These are phyloP conservation scores for Kwoniella dejecticola DNA, from an alignment of 768 basidiomycete genomes.

Conservation along the genomic window DNA sequence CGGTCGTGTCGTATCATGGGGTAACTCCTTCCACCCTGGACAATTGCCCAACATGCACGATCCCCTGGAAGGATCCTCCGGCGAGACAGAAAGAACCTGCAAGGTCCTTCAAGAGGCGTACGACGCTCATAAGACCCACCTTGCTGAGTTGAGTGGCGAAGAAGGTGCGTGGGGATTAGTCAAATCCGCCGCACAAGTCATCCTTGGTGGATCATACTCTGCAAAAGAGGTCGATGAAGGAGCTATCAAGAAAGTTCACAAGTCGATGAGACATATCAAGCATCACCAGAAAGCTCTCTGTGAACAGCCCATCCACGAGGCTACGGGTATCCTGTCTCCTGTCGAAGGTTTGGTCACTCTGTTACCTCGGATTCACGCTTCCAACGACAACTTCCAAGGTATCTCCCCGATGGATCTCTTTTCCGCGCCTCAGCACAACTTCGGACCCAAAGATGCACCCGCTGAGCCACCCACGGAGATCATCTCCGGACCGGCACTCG, in stretches of 20 bases:
- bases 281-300: constrained; percentile 41
- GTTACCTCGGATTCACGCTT: constrained; percentile 40
- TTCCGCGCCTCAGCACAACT: constrained; percentile 33
- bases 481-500: constrained; percentile 77
- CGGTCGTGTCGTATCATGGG: constrained; percentile 79
- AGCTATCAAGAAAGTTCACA: constrained; percentile 29
- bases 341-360: constrained; percentile 43
- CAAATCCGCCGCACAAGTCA: constrained; percentile 45
- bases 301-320: constrained; percentile 14
- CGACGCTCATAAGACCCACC: constrained; percentile 31
- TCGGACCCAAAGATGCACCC: constrained; percentile 47
- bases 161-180: constrained; percentile 45
- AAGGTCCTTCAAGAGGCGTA: constrained; percentile 29
- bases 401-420: constrained; percentile 31
- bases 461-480: constrained; percentile 49
- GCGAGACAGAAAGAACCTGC: constrained; percentile 35
- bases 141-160: constrained; percentile 32
- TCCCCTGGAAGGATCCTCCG: constrained; percentile 15
- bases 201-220: constrained; percentile 20
- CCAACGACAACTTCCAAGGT: constrained; percentile 12
- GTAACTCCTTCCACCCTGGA: constrained; percentile 85
- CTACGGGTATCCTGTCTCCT: constrained; percentile 26
- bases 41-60: constrained; percentile 59
- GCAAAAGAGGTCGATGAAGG: constrained; percentile 30
- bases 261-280: constrained; percentile 31